These are phyloP conservation scores for Dothidotthia symphoricarpi DNA, from an alignment of 2,329 filamentous ascomycete genomes.

Conservation along the genomic window DNA sequence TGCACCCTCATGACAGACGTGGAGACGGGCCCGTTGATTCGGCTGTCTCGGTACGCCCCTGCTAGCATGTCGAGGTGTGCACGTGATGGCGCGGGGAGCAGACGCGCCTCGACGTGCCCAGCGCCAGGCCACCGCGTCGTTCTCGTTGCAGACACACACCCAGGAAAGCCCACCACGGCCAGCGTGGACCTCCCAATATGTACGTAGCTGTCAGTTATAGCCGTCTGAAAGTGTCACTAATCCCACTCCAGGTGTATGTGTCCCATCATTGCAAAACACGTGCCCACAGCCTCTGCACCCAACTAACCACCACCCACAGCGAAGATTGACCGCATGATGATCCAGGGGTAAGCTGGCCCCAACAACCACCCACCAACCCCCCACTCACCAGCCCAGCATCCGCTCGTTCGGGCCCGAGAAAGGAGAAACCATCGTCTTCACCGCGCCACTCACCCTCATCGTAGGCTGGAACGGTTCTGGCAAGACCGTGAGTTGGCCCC, in stretches of 20 bases:
- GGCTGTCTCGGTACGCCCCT: too few species aligned
- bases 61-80: too few species aligned
- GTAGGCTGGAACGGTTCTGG: constrained; percentile 97
- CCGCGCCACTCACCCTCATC: constrained; percentile 88
- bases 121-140: constrained; percentile 7
- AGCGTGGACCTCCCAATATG: constrained; percentile 10
- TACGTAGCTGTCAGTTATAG: constrained; percentile 1
- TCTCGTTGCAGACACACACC: background rate
- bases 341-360: constrained; percentile 60
- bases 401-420: constrained; percentile 80
- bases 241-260: constrained; percentile 11
- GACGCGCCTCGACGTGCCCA: too few species aligned
- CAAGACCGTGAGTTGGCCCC: constrained; percentile 64
- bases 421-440: constrained; percentile 80
- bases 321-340: constrained; percentile 84
- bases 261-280: background rate
- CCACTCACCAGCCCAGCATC: constrained; percentile 49
- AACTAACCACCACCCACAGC: constrained; percentile 38
- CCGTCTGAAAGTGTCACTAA: constrained; percentile 2
- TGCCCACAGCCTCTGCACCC: background rate
- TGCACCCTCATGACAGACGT: too few species aligned
- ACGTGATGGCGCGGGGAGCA: constrained; percentile 11
- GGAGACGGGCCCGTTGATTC: too few species aligned
- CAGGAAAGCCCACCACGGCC: constrained; percentile 2
- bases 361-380: constrained; percentile 1